phyloP scores from a whole-genome alignment of 2,329 filamentous ascomycete species.

The Akanthomyces uredinophilus region DNA sequence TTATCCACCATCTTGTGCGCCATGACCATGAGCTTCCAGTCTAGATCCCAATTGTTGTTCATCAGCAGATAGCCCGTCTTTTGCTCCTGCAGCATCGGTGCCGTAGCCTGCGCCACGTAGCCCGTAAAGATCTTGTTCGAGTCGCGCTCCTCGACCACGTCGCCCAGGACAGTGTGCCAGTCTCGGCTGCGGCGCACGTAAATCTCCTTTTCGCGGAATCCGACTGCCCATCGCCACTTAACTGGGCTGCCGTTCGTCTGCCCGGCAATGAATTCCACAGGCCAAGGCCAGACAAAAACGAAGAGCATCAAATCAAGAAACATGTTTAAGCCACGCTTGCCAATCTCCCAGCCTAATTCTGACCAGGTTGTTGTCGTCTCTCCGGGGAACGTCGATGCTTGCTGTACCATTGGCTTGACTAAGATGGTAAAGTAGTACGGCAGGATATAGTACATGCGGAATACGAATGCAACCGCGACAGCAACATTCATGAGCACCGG shows the following conservation, averaged over 20 bases:
- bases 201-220: constrained; percentile 75
- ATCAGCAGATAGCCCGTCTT: constrained; percentile 89
- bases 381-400: constrained; percentile 62
- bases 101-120: constrained; percentile 63
- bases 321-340: constrained; percentile 59
- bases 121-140: constrained; percentile 55
- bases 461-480: constrained; percentile 59
- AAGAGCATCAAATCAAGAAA: constrained; percentile 67
- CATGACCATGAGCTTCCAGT: constrained; percentile 74
- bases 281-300: constrained; percentile 68
- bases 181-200: constrained; percentile 71
- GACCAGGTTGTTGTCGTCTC: constrained; percentile 50
- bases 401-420: constrained; percentile 58
- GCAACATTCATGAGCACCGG: constrained; percentile 70
- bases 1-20: constrained; percentile 66
- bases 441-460: constrained; percentile 62
- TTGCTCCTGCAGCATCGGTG: constrained; percentile 57
- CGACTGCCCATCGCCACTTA: constrained; percentile 66
- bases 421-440: constrained; percentile 70
- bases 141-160: constrained; percentile 47
- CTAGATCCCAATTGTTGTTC: constrained; percentile 80
- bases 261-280: constrained; percentile 64
- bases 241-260: constrained; percentile 55
- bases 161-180: constrained; percentile 60
- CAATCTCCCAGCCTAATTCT: constrained; percentile 52